Evolutionary conservation across 345 rosid genomes (phyloP), one percentile per base, ranked within the genome.

Genomic region (Arabis alpina): DNA sequence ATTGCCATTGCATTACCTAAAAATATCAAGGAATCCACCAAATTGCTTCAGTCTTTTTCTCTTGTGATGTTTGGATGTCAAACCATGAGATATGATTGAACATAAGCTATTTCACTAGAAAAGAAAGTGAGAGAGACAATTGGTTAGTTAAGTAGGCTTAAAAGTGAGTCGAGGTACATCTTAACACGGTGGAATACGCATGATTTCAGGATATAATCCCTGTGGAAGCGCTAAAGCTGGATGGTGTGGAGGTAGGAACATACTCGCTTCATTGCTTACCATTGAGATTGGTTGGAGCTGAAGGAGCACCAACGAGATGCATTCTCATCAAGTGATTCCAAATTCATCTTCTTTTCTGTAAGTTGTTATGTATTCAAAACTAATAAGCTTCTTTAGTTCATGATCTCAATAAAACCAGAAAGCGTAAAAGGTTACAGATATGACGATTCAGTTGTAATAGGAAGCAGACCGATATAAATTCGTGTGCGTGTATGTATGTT

Each of bases 221-320:
- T 0, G 89, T 90, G 60, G 97, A 88, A 70, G 90, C 76, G 27
- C 50, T 88, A 39, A 90, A 86, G 67, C 88, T 88, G 0, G 94
- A 90, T 23, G 79, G 65, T 63, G 80, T 85, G 47, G 82, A 79
- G 9, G 71, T 80, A 24, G 94, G 97, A 73, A 36, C 79, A n/a
- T 86, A 88, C 80, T 73, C 81, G 14, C 78, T 90, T 50, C 92
- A 88, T 64, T 90, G 97, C 80, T 80, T 90, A 41, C 92, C 88
- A 4, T 66, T 81, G 54, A 85, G 97, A 66, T 66, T 90, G 84
- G 66, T 79, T 45, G 88, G 90, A 52, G 76, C 92, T 0, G 90
- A 88, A 77, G 97, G 89, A 36, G 82, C 85, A 23, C 97, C 94
- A 0, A 74, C 73, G 0, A 83, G 92, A 85, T 90, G 94, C 79